These are phyloP conservation scores for Calonectria pteridis DNA, from an alignment of 2,329 filamentous ascomycete genomes.

Conservation along the genomic window DNA sequence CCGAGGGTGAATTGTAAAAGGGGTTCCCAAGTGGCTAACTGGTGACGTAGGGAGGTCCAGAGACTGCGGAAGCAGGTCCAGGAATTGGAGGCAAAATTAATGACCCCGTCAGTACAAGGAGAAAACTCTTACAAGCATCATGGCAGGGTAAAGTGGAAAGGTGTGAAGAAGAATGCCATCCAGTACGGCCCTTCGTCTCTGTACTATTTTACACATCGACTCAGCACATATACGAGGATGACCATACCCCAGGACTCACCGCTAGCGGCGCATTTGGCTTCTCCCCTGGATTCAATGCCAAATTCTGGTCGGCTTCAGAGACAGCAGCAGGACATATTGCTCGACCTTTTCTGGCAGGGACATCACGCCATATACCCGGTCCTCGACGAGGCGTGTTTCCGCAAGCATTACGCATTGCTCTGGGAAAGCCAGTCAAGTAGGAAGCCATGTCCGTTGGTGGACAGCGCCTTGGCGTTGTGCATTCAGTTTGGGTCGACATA, in stretches of 20 bases:
- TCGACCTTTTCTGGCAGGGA: constrained; percentile 61
- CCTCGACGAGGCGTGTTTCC: constrained; percentile 38
- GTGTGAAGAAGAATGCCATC: constrained; percentile 9
- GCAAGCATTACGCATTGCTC: constrained; percentile 39
- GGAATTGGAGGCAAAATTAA: constrained; percentile 35
- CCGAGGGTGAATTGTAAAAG: no score
- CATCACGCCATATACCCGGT: constrained; percentile 58
- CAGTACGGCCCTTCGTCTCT: constrained; percentile 42
- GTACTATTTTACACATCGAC: constrained; percentile 37
- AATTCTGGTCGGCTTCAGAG: constrained; percentile 45
- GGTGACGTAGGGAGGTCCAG: constrained; percentile 38
- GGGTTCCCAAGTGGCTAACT: constrained; percentile 17
- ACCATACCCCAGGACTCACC: background rate
- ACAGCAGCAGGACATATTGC: constrained; percentile 60
- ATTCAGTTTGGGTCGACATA: constrained; percentile 59
- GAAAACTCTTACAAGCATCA: background rate
- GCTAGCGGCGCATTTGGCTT: background rate
- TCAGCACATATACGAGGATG: constrained; percentile 33
- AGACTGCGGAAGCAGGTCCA: constrained; percentile 35
- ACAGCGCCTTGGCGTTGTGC: constrained; percentile 64
- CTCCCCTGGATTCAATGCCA: background rate
- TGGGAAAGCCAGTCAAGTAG: constrained; percentile 43
- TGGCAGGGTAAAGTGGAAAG: constrained; percentile 25
- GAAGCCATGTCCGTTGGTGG: constrained; percentile 61
- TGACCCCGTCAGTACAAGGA: background rate